These are phyloP conservation scores for Debaryomyces nepalensis DNA, from an alignment of 1,139 yeast species.

Conservation along the genomic window DNA sequence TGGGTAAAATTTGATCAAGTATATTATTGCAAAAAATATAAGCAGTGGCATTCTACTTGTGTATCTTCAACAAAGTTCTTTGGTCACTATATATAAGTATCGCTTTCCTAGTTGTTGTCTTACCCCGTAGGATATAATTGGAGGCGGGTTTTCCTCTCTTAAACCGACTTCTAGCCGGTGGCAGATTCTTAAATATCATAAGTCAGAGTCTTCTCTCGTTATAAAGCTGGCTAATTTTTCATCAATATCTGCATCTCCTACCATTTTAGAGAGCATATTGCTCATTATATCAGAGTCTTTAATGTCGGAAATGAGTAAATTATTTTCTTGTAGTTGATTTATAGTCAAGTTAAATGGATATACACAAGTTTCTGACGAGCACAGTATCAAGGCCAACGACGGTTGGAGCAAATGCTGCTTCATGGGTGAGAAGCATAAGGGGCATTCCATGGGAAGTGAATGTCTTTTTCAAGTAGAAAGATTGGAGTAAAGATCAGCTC, in stretches of 20 bases:
- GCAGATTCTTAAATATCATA: too few relatives aligned
- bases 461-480: not conserved
- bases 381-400: slow-evolving; percentile 30
- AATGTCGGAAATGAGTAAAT: slow-evolving; percentile 27
- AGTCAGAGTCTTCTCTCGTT: slow-evolving; percentile 27
- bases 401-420: slow-evolving; percentile 34
- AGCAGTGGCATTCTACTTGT: too few relatives aligned
- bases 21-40: too few relatives aligned
- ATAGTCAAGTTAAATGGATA: slow-evolving; percentile 39
- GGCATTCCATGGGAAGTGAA: slow-evolving; percentile 28
- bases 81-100: too few relatives aligned
- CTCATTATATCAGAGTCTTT: slow-evolving; percentile 31
- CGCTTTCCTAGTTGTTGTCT: too few relatives aligned
- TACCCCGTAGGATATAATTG: too few relatives aligned
- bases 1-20: too few relatives aligned
- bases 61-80: too few relatives aligned
- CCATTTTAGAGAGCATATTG: slow-evolving; percentile 30
- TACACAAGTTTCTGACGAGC: slow-evolving; percentile 33
- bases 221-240: slow-evolving; percentile 34
- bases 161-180: too few relatives aligned
- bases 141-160: too few relatives aligned
- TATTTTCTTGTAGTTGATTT: slow-evolving; percentile 29
- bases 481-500: slow-evolving; percentile 9
- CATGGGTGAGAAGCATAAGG: slow-evolving; percentile 31
- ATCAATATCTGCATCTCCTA: slow-evolving; percentile 28